Base-by-base conservation (phyloP, 257 asterid genomes). In the Thymus mandschuricus region DNA sequence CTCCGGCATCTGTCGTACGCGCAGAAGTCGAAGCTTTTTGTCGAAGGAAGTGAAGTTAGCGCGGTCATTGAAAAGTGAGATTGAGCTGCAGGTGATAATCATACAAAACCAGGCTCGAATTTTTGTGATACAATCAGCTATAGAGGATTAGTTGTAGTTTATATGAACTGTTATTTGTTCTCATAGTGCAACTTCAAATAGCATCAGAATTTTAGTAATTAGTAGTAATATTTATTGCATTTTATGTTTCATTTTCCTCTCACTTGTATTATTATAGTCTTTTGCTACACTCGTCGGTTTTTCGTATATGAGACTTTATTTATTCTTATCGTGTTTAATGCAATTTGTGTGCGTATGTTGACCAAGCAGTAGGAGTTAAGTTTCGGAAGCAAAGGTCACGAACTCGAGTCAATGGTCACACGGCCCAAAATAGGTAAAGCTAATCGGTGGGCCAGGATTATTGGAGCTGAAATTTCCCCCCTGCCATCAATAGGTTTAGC, bases 41-140 rank as follows among this genome's bases (percentile, higher is more conserved):
- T 35, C 40, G n/a, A 44, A 56, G 45, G 41, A 49, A 63, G 29
- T 3, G 13, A 33, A 59, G 58, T 68, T 49, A 51, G 29, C n/a
- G 9, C 8, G 33, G 78, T 27, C 28, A 28, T 41, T 12, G 44
- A 68, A 64, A 9, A 9, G 44, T 60, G 66, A 70, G 70, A 66
- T 70, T 74, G 45, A 65, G 75, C 73, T 52, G 64, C 52, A 64
- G 61, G 72, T 68, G 40, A 35, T 43, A 40, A 11, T 34, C 45
- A 43, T 62, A 45, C 64, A 71, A 12, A 21, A 52, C 64, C 68
- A 60, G 48, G 76, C 72, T n/a, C 77, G 63, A 61, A 60, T 69
- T 81, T 83, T 78, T 30, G 81, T 69, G 10, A 68, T n/a, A 71
- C 77, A 43, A 54, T 63, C 69, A 52, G 40, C 43, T 60, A 52